A percentile compares a stretch with the other conserved stretches of the same genome.
phyloP scores from a whole-genome alignment of 2,329 filamentous ascomycete genomes.

The Aspergillus melleus region DNA sequence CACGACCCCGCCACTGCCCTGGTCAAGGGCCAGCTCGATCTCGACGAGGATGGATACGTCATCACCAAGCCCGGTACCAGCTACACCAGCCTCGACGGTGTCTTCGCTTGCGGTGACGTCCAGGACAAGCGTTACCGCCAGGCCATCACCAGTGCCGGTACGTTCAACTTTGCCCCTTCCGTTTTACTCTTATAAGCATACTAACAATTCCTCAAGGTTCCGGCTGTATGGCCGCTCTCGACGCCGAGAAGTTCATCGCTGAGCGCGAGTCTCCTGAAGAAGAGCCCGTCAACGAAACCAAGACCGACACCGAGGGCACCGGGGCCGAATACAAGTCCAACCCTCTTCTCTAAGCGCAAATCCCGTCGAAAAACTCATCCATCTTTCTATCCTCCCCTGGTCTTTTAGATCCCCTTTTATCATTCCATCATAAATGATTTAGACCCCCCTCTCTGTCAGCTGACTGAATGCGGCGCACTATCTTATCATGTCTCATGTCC shows the following conservation, averaged over 20 bases:
- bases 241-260: slow-evolving; percentile 89
- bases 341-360: slow-evolving; percentile 57
- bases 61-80: slow-evolving; percentile 85
- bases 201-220: slow-evolving; percentile 59
- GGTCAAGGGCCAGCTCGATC: slow-evolving; percentile 85
- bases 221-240: slow-evolving; percentile 91
- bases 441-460: not conserved
- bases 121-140: slow-evolving; percentile 98
- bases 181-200: slow-evolving; percentile 18
- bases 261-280: slow-evolving; percentile 65
- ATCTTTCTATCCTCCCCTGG: not conserved
- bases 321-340: slow-evolving; percentile 61
- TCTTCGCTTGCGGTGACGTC: slow-evolving; percentile 95
- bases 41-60: slow-evolving; percentile 88
- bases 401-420: not conserved
- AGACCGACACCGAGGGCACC: not conserved
- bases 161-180: slow-evolving; percentile 37
- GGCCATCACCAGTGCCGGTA: slow-evolving; percentile 95
- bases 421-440: not conserved
- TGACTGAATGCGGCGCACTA: not conserved
- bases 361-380: not conserved
- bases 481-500: slow-evolving; percentile 3
- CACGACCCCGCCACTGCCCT: slow-evolving; percentile 92
- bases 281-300: slow-evolving; percentile 25
- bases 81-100: slow-evolving; percentile 82